Base-by-base conservation (phyloP, 1,284 basidiomycete genomes). In the Puccinia polysora region DNA sequence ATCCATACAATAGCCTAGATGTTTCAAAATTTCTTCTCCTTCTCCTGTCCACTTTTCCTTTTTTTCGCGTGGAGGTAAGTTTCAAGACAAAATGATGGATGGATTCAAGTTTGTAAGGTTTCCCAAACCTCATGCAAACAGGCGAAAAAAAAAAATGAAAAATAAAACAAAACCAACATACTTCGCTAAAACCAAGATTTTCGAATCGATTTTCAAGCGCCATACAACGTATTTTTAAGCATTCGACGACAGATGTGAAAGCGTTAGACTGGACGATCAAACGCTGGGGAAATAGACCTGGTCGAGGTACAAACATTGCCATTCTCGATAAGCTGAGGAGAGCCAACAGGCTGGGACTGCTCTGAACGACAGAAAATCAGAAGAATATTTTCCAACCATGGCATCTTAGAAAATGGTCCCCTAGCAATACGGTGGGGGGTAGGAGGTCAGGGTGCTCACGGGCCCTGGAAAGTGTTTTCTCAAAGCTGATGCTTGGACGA, bases 251-350 rank as follows among this genome's bases (percentile, higher is more conserved):
- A 3, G 56, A 53, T 30, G 43, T 38, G 32, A 59, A 69, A 14
- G 67, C 56, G n/a, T 12, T 23, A 12, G 53, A 69, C 15, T 69
- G 67, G 30, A 69, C 56, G 20, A 69, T 45, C 23, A 45, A 58
- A 18, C 67, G 67, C 38, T 69, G 67, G 25, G 67, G 67, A 25
- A 60, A 47, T 30, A 59, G 56, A 32, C 67, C 67, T 10, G 67
- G 56, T 12, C 67, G 55, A 14, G 67, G 67, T 40, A 60, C 40
- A 60, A 59, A 69, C 32, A 56, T 56, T 45, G 67, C 52, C 10
- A 69, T 60, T 6, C 50, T 28, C 30, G 67, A 40, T n/a, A 69
- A 43, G 38, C 67, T 69, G 40, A 69, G 60, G 6, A 69, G 32
- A 32, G 67, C 56, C 45, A 69, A 69, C 32, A 69, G 25, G 8